A percentile compares a stretch with the other conserved stretches of the same genome.
Conservation (phyloP, 805 yeast genomes). For the Metschnikowia amazonensis region DNA sequence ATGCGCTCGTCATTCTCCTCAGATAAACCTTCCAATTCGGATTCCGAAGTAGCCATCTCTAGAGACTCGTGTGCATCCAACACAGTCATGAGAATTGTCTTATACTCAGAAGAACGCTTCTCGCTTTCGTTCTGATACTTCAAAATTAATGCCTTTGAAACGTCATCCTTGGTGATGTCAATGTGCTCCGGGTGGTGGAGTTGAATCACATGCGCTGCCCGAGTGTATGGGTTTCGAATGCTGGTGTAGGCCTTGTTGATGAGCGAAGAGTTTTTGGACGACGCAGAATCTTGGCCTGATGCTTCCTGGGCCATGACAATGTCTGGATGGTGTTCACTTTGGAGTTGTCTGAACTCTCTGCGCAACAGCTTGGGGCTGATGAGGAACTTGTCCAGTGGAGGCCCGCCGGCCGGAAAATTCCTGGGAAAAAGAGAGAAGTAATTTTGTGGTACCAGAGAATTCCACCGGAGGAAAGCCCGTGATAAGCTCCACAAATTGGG, state of each 20-base stretch:
- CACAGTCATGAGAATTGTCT: conserved; percentile 65
- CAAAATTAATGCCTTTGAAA: conserved; percentile 39
- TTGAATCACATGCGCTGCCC: conserved; percentile 43
- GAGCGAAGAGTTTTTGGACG: conserved; percentile 31
- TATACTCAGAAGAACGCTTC: conserved; percentile 38
- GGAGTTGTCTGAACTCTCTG: conserved; percentile 70
- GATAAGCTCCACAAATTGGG: not conserved
- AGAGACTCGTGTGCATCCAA: conserved; percentile 82
- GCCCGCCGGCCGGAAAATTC: conserved; percentile 64
- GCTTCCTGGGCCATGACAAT: conserved; percentile 31
- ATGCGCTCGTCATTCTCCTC: conserved; percentile 58
- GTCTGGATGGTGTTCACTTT: conserved; percentile 82
- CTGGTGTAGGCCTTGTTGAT: conserved; percentile 78
- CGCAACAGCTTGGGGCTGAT: conserved; percentile 56
- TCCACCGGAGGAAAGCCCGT: not conserved
- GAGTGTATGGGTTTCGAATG: conserved; percentile 60
- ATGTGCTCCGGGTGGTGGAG: conserved; percentile 35
- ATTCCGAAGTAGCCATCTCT: conserved; percentile 58
- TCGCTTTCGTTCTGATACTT: conserved; percentile 33
- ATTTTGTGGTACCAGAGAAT: not conserved
- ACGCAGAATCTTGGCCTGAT: conserved; percentile 9
- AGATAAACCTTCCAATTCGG: conserved; percentile 52
- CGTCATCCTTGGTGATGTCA: conserved; percentile 60
- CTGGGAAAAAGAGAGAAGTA: conserved; percentile 71
- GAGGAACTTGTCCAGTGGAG: conserved; percentile 56